phyloP scores from a whole-genome alignment of 2,329 filamentous ascomycete genomes.

The Ascochyta viciae-villosae region DNA sequence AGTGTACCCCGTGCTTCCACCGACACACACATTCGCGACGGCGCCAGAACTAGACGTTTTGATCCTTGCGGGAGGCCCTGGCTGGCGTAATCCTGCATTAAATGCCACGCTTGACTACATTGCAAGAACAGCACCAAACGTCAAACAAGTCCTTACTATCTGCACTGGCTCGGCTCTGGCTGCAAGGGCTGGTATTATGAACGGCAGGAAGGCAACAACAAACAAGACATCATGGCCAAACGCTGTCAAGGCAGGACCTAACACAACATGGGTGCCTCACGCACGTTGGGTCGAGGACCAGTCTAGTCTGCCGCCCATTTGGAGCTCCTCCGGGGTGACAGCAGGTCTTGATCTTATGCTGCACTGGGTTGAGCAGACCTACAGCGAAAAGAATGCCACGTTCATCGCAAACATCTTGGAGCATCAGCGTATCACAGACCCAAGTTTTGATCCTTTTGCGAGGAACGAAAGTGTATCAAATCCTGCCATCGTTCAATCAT shows the following conservation, averaged over 20 bases:
- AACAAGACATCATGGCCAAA: slow-evolving; percentile 53
- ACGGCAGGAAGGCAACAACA: slow-evolving; percentile 55
- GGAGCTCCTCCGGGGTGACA: slow-evolving; percentile 68
- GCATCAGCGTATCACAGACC: slow-evolving; percentile 61
- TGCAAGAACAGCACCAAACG: slow-evolving; percentile 53
- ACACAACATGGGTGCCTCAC: slow-evolving; percentile 65
- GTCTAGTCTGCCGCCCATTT: slow-evolving; percentile 57
- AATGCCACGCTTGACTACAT: slow-evolving; percentile 57
- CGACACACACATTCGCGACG: slow-evolving; percentile 62
- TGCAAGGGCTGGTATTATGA: slow-evolving; percentile 65
- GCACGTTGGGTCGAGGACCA: slow-evolving; percentile 70
- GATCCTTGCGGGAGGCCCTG: slow-evolving; percentile 68
- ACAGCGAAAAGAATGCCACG: slow-evolving; percentile 61
- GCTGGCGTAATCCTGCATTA: slow-evolving; percentile 46
- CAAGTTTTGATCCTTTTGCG: slow-evolving; percentile 63
- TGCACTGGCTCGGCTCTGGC: slow-evolving; percentile 69
- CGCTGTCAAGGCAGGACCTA: slow-evolving; percentile 55
- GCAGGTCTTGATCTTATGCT: slow-evolving; percentile 67
- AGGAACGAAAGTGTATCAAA: slow-evolving; percentile 23
- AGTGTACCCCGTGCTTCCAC: slow-evolving; percentile 49
- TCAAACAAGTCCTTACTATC: slow-evolving; percentile 67
- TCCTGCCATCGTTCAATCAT: background rate
- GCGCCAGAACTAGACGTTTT: slow-evolving; percentile 65
- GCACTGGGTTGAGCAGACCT: slow-evolving; percentile 61
- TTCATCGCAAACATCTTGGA: slow-evolving; percentile 62